These are phyloP conservation scores for Eucalyptus cloeziana DNA, from an alignment of 345 rosid genomes.

Conservation along the genomic window DNA sequence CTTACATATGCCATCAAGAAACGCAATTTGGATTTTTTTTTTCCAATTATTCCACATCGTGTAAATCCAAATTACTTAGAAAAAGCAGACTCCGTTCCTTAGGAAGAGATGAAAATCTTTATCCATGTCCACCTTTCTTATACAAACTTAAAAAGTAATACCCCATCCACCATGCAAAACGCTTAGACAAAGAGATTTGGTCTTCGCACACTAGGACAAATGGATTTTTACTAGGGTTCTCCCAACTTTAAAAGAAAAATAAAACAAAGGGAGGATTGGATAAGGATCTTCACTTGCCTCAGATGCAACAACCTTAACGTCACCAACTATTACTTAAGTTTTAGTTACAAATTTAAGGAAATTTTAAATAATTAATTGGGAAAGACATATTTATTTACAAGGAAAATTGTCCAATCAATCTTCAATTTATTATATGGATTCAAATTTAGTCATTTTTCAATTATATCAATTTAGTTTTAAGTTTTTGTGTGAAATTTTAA, in stretches of 20 bases:
- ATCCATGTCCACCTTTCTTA: not conserved
- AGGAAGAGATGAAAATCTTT: not conserved
- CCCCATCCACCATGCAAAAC: not conserved
- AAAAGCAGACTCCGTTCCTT: not conserved
- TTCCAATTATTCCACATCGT: not conserved
- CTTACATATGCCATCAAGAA: not conserved
- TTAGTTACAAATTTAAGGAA: not conserved
- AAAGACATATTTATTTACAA: no score
- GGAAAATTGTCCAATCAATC: no score
- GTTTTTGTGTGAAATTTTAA: no score
- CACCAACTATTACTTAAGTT: not conserved
- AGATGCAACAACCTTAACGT: not conserved
- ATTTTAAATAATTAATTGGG: not conserved
- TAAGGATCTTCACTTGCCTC: not conserved
- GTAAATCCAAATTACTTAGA: not conserved
- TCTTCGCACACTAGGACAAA: not conserved
- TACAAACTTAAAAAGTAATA: not conserved
- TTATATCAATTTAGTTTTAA: no score
- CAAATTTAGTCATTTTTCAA: no score
- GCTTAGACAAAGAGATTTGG: not conserved
- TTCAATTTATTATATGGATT: no score
- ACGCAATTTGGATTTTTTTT: not conserved
- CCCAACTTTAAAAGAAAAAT: not conserved
- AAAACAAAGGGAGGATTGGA: not conserved
- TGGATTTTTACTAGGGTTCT: not conserved